Conservation (phyloP, 768 basidiomycete species). For the Panaeolus papilionaceus region DNA sequence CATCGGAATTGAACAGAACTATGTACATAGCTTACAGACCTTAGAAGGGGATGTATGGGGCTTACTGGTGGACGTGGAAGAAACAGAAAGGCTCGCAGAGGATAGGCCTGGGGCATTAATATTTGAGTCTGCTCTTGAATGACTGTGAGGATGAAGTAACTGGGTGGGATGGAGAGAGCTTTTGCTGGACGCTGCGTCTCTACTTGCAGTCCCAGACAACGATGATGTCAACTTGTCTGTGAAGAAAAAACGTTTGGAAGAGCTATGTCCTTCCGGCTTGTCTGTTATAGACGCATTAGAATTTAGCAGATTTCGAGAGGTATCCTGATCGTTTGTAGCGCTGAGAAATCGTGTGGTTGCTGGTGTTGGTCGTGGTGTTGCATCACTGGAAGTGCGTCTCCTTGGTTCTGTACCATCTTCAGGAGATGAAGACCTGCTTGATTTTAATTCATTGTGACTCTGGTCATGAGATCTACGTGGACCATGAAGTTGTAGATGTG, state of each 20-base stretch:
- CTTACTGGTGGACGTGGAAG: slow-evolving; percentile 43
- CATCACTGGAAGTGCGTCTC: slow-evolving; percentile 54
- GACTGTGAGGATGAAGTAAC: slow-evolving; percentile 44
- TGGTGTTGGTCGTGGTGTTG: slow-evolving; percentile 53
- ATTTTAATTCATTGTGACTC: slow-evolving; percentile 33
- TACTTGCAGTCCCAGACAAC: slow-evolving; percentile 37
- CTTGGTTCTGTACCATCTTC: slow-evolving; percentile 41
- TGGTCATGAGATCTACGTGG: slow-evolving; percentile 50
- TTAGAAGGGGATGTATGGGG: slow-evolving; percentile 60
- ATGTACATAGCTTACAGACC: slow-evolving; percentile 31
- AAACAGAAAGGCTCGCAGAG: slow-evolving; percentile 40
- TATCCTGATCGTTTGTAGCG: slow-evolving; percentile 37
- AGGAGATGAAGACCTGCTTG: slow-evolving; percentile 41
- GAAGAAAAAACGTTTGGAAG: slow-evolving; percentile 48
- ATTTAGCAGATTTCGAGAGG: slow-evolving; percentile 35
- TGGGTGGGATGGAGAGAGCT: slow-evolving; percentile 39
- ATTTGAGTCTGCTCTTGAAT: slow-evolving; percentile 43
- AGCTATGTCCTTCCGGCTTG: slow-evolving; percentile 36
- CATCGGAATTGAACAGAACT: background rate
- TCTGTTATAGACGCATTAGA: slow-evolving; percentile 28
- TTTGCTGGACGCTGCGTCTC: slow-evolving; percentile 32
- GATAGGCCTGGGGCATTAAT: slow-evolving; percentile 32
- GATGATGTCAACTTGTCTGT: slow-evolving; percentile 50
- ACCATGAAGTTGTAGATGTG: slow-evolving; percentile 32
- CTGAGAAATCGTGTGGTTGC: slow-evolving; percentile 45